phyloP scores from a whole-genome alignment of 495 filamentous ascomycete species.

The Tuber indicum region DNA sequence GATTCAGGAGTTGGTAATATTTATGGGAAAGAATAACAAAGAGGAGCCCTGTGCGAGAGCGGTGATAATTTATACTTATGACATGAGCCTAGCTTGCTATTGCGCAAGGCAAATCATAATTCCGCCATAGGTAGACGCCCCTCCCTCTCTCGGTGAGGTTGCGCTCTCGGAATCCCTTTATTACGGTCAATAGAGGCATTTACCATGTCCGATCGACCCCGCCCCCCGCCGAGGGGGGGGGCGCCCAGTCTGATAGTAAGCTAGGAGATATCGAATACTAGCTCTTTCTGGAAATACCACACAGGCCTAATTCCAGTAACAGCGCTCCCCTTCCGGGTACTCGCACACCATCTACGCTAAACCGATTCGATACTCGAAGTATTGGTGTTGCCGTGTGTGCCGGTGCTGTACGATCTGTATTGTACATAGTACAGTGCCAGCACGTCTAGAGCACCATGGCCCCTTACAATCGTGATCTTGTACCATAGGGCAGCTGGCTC shows the following conservation, averaged over 20 bases:
- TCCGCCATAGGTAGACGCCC: background rate
- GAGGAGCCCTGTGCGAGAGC: background rate
- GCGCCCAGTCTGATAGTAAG: too few species aligned
- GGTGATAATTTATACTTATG: background rate
- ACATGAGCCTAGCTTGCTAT: background rate
- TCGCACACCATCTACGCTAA: background rate
- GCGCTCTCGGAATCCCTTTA: background rate
- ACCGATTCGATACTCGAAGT: background rate
- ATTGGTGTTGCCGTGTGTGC: background rate
- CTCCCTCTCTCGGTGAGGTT: background rate
- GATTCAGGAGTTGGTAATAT: background rate
- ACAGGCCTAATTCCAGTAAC: background rate
- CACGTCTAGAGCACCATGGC: background rate
- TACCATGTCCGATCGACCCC: background rate
- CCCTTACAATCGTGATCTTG: background rate
- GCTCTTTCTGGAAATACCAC: background rate
- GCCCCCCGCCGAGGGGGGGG: too few species aligned
- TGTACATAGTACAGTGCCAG: background rate
- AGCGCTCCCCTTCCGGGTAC: background rate
- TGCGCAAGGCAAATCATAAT: background rate
- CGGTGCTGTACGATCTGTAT: background rate
- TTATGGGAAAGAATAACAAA: background rate
- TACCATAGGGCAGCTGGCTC: background rate
- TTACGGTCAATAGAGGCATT: background rate
- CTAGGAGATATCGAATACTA: constrained; percentile 6